Conservation (phyloP, 208 protist species). For the Crithidia expoeki region DNA sequence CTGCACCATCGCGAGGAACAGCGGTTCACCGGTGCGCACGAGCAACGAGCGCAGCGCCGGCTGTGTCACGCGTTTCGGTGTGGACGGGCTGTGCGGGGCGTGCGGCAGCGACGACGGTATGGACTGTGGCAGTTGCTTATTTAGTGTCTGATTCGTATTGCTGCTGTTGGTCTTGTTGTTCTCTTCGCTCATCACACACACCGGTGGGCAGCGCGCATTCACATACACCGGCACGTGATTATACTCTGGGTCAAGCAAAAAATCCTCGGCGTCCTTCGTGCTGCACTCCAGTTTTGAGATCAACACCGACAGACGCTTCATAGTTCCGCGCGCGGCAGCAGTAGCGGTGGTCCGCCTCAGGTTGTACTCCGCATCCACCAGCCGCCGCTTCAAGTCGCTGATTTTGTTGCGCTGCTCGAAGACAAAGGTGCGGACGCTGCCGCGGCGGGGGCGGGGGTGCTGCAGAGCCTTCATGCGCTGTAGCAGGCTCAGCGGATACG, state of each 20-base stretch:
- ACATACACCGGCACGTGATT: conserved; percentile 42
- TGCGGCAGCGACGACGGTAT: not conserved
- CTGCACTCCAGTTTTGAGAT: conserved; percentile 32
- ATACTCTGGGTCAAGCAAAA: conserved; percentile 27
- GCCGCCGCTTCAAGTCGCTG: conserved; percentile 28
- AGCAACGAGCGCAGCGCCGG: not conserved
- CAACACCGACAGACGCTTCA: conserved; percentile 34
- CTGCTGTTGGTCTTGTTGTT: not conserved
- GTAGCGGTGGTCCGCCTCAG: not conserved
- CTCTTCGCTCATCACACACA: not conserved
- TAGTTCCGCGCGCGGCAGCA: conserved; percentile 17
- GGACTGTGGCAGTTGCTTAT: not conserved
- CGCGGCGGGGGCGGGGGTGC: conserved; percentile 34
- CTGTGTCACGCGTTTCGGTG: not conserved
- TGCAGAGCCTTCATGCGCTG: conserved; percentile 38
- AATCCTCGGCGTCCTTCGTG: conserved; percentile 38
- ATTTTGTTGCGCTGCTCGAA: conserved; percentile 29
- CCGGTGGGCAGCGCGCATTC: conserved; percentile 5
- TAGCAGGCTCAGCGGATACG: conserved; percentile 41
- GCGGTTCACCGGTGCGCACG: not conserved
- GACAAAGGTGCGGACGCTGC: conserved; percentile 42
- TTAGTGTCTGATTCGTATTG: not conserved
- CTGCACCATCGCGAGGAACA: conserved; percentile 26
- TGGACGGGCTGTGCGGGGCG: not conserved
- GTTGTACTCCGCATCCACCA: conserved; percentile 2